These are phyloP conservation scores for Podila epicladia DNA, from an alignment of 192 early-diverging fungal species.

Conservation along the genomic window DNA sequence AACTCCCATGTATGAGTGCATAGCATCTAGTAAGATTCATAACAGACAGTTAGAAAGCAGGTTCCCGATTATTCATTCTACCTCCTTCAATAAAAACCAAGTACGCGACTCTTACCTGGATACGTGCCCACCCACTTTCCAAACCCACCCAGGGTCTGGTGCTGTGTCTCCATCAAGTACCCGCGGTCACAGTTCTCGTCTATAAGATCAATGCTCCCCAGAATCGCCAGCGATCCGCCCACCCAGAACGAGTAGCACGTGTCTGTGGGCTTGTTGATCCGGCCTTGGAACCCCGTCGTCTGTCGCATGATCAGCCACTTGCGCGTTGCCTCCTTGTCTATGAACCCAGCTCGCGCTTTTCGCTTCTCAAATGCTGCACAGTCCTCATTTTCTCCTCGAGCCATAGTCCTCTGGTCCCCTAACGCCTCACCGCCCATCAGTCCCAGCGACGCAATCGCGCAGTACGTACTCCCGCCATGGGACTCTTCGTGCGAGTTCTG, in stretches of 20 bases:
- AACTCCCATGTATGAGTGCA: constrained; percentile 89
- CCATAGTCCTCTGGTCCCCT: constrained; percentile 21
- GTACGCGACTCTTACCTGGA: constrained; percentile 60
- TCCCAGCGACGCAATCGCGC: constrained; percentile 84
- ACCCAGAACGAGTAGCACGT: constrained; percentile 99
- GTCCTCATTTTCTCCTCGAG: constrained; percentile 25
- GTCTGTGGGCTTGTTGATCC: constrained; percentile 87
- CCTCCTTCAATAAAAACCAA: neutral
- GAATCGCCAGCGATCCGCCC: constrained; percentile 79
- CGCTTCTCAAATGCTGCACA: constrained; percentile 22
- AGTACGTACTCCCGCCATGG: constrained; percentile 93
- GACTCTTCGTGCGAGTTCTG: constrained; percentile 83
- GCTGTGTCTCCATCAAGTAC: constrained; percentile 71
- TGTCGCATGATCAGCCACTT: constrained; percentile 88
- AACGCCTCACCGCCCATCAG: constrained; percentile 65
- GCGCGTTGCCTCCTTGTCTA: constrained; percentile 62
- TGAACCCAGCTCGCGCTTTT: constrained; percentile 60
- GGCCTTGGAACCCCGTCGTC: constrained; percentile 87
- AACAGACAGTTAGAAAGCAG: neutral
- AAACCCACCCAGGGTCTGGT: constrained; percentile 69
- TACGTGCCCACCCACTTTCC: constrained; percentile 61
- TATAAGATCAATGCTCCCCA: constrained; percentile 68
- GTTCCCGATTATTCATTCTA: too few relatives aligned
- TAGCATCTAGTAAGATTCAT: constrained; percentile 61
- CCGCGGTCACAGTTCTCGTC: constrained; percentile 60